Percentiles rank a stretch among this genome's conserved stretches.
These are phyloP conservation scores for Peribolospora kevripleyi DNA, from an alignment of 768 basidiomycete genomes.

Conservation along the genomic window DNA sequence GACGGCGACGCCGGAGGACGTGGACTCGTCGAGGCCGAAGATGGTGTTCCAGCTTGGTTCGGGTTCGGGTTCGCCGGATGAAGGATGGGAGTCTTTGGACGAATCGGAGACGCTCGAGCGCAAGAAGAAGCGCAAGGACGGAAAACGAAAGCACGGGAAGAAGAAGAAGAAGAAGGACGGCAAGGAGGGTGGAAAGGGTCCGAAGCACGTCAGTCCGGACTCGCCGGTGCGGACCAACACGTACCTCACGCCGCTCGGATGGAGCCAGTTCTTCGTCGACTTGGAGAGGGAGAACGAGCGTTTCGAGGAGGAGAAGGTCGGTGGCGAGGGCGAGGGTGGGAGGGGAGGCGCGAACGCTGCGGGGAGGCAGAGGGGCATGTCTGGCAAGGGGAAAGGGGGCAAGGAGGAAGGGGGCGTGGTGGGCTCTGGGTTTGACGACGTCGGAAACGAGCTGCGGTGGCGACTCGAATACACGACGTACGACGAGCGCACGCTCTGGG, in stretches of 20 bases:
- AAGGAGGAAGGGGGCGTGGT: no score
- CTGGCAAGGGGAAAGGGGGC: no score
- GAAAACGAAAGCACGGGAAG: slow-evolving; percentile 15
- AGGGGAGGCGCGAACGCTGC: no score
- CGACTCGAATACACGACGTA: no score
- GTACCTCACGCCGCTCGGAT: slow-evolving; percentile 52
- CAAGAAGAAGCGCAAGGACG: no score
- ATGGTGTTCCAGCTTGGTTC: background rate
- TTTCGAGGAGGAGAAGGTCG: slow-evolving; percentile 1
- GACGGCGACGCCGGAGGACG: background rate
- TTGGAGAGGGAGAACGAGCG: background rate
- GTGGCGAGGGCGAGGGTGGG: no score
- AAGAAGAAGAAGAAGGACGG: slow-evolving; percentile 30
- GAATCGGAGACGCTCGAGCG: slow-evolving; percentile 5
- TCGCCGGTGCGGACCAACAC: slow-evolving; percentile 49
- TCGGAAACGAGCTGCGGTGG: no score
- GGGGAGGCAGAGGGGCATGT: no score
- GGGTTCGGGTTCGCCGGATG: no score
- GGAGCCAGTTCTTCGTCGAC: slow-evolving; percentile 40
- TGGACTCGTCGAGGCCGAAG: slow-evolving; percentile 5
- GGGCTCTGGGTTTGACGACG: no score
- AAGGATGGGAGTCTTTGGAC: slow-evolving; percentile 4
- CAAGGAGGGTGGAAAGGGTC: slow-evolving; percentile 21
- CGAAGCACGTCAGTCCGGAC: slow-evolving; percentile 30
- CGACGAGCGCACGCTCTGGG: no score